A percentile compares a stretch with the other conserved stretches of the same genome.
These are phyloP conservation scores for Hypoxylon sp. DNA, from an alignment of 2,329 filamentous ascomycete species.

Conservation along the genomic window DNA sequence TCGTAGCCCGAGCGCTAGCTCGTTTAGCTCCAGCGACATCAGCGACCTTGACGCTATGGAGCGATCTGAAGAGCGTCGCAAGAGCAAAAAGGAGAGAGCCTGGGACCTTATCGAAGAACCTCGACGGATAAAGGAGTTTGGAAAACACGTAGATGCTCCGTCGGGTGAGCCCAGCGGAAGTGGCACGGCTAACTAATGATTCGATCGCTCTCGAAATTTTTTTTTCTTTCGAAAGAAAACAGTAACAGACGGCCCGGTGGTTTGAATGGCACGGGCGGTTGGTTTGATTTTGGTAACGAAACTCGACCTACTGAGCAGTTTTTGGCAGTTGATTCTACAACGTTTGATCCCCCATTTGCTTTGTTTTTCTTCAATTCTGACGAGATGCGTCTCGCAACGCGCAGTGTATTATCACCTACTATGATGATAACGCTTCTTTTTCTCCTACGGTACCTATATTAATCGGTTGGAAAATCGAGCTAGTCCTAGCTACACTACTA, in stretches of 20 bases:
- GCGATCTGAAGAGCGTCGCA: conserved; percentile 49
- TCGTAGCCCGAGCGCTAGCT: conserved; percentile 58
- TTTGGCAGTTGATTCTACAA: conserved; percentile 7
- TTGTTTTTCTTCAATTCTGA: conserved; percentile 13
- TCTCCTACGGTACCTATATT: not conserved
- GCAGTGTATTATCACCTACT: conserved; percentile 12
- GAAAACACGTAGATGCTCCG: conserved; percentile 12
- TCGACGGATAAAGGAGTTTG: conserved; percentile 50
- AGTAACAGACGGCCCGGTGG: not conserved
- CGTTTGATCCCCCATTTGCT: conserved; percentile 19
- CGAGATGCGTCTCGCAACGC: conserved; percentile 16
- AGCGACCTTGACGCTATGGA: conserved; percentile 60
- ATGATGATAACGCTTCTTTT: conserved; percentile 5
- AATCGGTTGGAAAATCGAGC: conserved; percentile 1
- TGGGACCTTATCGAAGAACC: conserved; percentile 62
- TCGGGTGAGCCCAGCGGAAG: conserved; percentile 25
- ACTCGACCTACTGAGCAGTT: conserved; percentile 1
- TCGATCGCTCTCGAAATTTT: conserved; percentile 1
- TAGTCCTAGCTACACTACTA: too few relatives aligned
- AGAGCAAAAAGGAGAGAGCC: conserved; percentile 62
- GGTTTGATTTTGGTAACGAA: conserved; percentile 8
- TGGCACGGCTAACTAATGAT: conserved; percentile 15
- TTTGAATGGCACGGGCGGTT: not conserved
- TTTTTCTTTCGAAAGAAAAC: not conserved
- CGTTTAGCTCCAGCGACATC: conserved; percentile 62